Percentiles rank a stretch among this genome's conserved stretches.
Conservation (phyloP, 202 grass and related monocot genomes). For the Cymbopogon flexuosus region DNA sequence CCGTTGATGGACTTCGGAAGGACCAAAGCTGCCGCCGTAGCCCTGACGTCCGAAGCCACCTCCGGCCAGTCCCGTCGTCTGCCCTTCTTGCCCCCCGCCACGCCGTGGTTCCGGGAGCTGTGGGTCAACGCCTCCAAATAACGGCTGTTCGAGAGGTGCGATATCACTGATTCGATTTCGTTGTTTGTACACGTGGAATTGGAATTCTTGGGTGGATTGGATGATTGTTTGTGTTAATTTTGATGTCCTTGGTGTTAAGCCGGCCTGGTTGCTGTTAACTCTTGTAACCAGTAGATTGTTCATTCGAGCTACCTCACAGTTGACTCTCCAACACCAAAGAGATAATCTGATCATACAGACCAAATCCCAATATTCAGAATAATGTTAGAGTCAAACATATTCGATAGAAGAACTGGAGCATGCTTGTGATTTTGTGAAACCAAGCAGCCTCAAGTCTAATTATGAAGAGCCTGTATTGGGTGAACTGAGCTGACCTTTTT, state of each 20-base stretch:
- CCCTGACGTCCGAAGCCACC: conserved; percentile 16
- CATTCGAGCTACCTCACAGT: background rate
- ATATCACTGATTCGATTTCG: background rate
- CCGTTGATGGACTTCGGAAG: conserved; percentile 44
- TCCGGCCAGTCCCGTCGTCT: conserved; percentile 15
- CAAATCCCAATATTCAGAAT: background rate
- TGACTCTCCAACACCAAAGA: background rate
- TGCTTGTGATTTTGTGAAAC: background rate
- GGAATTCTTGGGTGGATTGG: background rate
- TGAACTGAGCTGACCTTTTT: conserved; percentile 21
- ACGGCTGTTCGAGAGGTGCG: conserved; percentile 22
- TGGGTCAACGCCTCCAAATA: conserved; percentile 52
- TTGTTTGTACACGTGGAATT: background rate
- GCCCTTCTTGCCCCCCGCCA: conserved; percentile 34
- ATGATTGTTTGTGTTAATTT: background rate
- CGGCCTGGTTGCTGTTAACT: background rate
- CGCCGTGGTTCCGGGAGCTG: conserved; percentile 70
- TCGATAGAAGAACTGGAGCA: background rate
- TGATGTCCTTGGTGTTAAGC: background rate
- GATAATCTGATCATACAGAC: background rate
- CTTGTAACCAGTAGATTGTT: background rate
- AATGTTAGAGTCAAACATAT: background rate
- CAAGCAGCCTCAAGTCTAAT: background rate
- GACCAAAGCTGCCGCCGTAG: background rate
- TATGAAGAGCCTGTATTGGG: background rate